phyloP scores from a whole-genome alignment of 1,284 basidiomycete genomes.

The Blastosporella zonata region DNA sequence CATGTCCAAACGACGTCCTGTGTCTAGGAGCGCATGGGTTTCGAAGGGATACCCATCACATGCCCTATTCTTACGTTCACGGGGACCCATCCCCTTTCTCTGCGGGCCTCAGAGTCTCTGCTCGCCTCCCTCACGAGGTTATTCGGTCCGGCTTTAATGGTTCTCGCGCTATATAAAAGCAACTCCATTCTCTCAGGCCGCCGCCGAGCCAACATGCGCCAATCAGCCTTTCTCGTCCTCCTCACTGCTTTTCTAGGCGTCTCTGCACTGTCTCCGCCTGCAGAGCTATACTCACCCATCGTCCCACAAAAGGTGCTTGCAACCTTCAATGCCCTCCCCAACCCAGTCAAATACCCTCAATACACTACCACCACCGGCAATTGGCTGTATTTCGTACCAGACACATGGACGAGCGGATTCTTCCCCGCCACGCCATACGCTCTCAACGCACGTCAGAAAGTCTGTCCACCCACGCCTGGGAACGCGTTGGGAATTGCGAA shows the following conservation, averaged over 20 bases:
- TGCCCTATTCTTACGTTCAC: constrained; percentile 3
- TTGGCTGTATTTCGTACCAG: constrained; percentile 52
- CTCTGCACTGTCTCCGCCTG: constrained; percentile 22
- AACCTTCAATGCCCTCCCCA: constrained; percentile 42
- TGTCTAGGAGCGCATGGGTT: neutral
- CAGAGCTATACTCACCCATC: constrained; percentile 54
- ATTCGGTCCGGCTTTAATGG: constrained; percentile 14
- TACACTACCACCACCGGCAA: constrained; percentile 34
- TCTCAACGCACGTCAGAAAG: constrained; percentile 45
- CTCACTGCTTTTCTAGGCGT: constrained; percentile 12
- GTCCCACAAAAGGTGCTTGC: constrained; percentile 53
- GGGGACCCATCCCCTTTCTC: neutral
- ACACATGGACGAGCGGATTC: constrained; percentile 72
- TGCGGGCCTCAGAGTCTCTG: constrained; percentile 3
- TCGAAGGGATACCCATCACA: constrained; percentile 8
- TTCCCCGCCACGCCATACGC: constrained; percentile 62
- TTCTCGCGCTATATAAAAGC: neutral
- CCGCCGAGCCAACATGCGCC: neutral
- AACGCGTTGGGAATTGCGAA: constrained; percentile 38
- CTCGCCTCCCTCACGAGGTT: constrained; percentile 8
- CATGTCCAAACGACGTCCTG: neutral
- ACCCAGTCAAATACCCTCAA: constrained; percentile 50
- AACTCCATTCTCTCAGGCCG: neutral
- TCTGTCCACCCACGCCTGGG: constrained; percentile 41
- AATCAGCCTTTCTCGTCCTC: constrained; percentile 8